Evolutionary conservation across 2,329 filamentous ascomycete species (phyloP), one percentile per base, ranked within the genome.

Genomic region (Shiraia bambusicola): DNA sequence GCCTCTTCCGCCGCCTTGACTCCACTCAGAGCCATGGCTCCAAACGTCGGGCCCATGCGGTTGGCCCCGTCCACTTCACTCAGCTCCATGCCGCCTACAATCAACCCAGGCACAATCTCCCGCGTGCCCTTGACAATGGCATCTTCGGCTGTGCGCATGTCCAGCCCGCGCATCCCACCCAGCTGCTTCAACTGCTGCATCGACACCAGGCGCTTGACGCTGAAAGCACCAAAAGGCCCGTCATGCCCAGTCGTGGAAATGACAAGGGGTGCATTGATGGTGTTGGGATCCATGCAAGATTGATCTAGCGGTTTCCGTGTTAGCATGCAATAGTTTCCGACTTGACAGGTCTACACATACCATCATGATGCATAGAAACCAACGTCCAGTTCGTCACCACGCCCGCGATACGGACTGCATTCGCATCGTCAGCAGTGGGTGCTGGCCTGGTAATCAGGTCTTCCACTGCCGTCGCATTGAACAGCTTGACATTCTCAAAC

Each of bases 381-480:
- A 95, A 79, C 1, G 90, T 95, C 90, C 90, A 96, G 79, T 96
- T 96, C 61, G 88, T 94, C 40, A 96, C 91, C 1, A 95, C 90
- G 59, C 90, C 90, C 7, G 88, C 87, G 53, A 95, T 84, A 50
- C 87, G 83, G 30, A 94, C 72, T 8, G 75, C 73, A 14, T 75
- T 73, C 28, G 69, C 73, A 29, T 70, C 65, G 33, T 72, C 69
- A 10, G 50, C 17, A 1, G 60, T 64, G 3, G 65, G 65, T 26
- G 60, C 58, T 4, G 81, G 81, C 31, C 90, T 87, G 14, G 90
- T 95, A 71, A 96, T 92, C 50, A 96, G 76, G 63, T 96, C 90
- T 73, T 96, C 91, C 30, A 96, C 90, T 14, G 86, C 80, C 26
- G 91, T 95, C 27, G 90, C 90, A 67, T 96, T 96, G 82, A 95